phyloP scores from a whole-genome alignment of 2,329 filamentous ascomycete species.

The Phaeosphaeria sp. region DNA sequence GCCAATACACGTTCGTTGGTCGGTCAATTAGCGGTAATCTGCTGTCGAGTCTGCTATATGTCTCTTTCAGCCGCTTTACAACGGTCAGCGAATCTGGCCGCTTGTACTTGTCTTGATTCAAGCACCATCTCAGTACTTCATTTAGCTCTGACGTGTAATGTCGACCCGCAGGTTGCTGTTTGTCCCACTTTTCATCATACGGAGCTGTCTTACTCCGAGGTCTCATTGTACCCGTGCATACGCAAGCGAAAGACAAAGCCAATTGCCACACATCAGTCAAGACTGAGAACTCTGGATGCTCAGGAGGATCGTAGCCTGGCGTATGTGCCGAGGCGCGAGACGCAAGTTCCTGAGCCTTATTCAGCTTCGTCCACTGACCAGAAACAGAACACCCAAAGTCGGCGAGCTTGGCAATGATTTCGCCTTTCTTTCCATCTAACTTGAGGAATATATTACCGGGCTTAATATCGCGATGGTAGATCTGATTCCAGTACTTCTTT shows the following conservation, averaged over 20 bases:
- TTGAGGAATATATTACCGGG: conserved; percentile 25
- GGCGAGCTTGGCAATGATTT: conserved; percentile 22
- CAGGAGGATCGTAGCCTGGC: conserved; percentile 20
- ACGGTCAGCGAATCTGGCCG: conserved; percentile 5
- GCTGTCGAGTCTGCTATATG: not conserved
- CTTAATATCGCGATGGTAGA: conserved; percentile 28
- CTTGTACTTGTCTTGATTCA: conserved; percentile 1
- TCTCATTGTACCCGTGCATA: conserved; percentile 9
- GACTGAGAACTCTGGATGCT: conserved; percentile 12
- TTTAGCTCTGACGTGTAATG: conserved; percentile 15
- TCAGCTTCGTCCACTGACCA: conserved; percentile 7
- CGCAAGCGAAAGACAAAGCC: conserved; percentile 16
- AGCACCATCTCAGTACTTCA: conserved; percentile 4
- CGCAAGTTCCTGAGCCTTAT: not conserved
- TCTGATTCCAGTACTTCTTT: conserved; percentile 13
- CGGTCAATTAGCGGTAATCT: conserved; percentile 5
- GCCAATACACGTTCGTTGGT: conserved; percentile 3
- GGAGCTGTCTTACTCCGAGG: conserved; percentile 10
- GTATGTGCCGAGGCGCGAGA: conserved; percentile 7
- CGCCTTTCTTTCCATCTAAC: not conserved
- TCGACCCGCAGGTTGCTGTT: conserved; percentile 8
- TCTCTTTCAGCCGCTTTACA: not conserved
- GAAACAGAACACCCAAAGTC: conserved; percentile 23
- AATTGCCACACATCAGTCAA: conserved; percentile 27
- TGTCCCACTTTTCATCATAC: conserved; percentile 8